Evolutionary conservation across 2,329 filamentous ascomycete species (phyloP), one percentile per base, ranked within the genome.

Genomic region (Hymenotorrendiella dingleyae): DNA sequence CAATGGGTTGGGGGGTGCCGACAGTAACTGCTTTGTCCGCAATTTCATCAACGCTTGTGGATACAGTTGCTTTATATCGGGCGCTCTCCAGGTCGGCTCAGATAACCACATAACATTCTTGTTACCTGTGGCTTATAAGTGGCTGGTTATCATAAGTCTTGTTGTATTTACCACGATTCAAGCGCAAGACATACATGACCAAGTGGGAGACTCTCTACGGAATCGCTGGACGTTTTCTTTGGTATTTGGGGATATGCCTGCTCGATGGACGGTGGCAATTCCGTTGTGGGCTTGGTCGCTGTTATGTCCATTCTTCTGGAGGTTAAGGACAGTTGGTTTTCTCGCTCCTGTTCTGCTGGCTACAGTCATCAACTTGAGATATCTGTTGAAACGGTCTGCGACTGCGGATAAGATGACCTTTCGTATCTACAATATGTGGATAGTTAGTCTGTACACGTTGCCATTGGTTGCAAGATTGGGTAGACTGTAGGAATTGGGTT

Each of bases 151-250:
- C 14, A 40, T 43, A 16, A 22, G 28, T 22, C 21, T 9, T 9
- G 32, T 48, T 6, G 33, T 48, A 11, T 26, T 43, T 9, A 39
- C 45, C 2, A 60, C 59, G 8, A 47, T 60, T 33, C 59, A 62
- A 27, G 47, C 56, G 4, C 54, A 56, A 43, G 60, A 63, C 40
- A 45, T 63, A 20, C 48, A 54, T 24, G 60, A 62, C 40, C 49
- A 49, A 33, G 37, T 38, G 6, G 60, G 60, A 3, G 60, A 63
- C 43, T 20, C 17, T 12, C 14, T 43, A 1, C 20, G 54, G 6
- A 54, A 50, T 2, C 33, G 60, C 5, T 43, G 43, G 11, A 53
- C 55, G 2, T 39, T 56, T 11, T 56, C 58, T 1, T 45, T 61
- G 3, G 48, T 49, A 2, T 22, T 56, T 17, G 55, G 55, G 4